phyloP scores from a whole-genome alignment of 2,329 filamentous ascomycete genomes.

The Coniella vitis region DNA sequence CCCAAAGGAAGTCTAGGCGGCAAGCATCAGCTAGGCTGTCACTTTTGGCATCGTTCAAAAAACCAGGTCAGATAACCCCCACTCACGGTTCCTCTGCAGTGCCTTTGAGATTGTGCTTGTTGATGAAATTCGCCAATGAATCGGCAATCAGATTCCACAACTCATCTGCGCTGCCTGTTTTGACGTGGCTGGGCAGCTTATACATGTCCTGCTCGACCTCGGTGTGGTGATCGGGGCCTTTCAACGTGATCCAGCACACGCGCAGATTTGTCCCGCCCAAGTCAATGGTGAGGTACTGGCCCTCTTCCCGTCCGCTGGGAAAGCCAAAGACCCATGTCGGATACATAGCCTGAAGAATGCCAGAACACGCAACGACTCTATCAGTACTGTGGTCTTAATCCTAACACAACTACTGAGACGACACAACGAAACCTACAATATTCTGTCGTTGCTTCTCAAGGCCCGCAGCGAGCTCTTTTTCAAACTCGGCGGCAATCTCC shows the following conservation, averaged over 20 bases:
- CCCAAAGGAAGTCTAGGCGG: conserved; percentile 65
- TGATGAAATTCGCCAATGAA: conserved; percentile 83
- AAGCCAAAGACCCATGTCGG: conserved; percentile 92
- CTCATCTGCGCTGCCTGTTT: conserved; percentile 75
- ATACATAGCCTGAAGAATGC: conserved; percentile 84
- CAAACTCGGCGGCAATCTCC: conserved; percentile 5
- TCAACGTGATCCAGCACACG: conserved; percentile 87
- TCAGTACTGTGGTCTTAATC: too few relatives aligned
- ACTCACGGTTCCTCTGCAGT: conserved; percentile 42
- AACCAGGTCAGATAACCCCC: conserved; percentile 48
- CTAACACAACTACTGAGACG: too few relatives aligned
- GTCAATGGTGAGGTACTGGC: conserved; percentile 82
- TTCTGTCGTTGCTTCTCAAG: conserved; percentile 8
- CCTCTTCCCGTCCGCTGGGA: conserved; percentile 79
- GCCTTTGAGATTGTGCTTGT: conserved; percentile 70
- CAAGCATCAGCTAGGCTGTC: conserved; percentile 55
- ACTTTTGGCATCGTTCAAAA: conserved; percentile 68
- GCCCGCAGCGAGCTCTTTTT: conserved; percentile 6
- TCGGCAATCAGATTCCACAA: conserved; percentile 95
- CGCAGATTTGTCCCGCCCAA: conserved; percentile 96
- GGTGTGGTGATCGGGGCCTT: conserved; percentile 81
- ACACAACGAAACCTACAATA: conserved; percentile 13
- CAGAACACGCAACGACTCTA: too few relatives aligned
- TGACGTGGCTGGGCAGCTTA: conserved; percentile 86
- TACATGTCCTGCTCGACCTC: conserved; percentile 96